Evolutionary conservation across 495 filamentous ascomycete species (phyloP), one percentile per base, ranked within the genome.

Genomic region (Penicillium pancosmium): DNA sequence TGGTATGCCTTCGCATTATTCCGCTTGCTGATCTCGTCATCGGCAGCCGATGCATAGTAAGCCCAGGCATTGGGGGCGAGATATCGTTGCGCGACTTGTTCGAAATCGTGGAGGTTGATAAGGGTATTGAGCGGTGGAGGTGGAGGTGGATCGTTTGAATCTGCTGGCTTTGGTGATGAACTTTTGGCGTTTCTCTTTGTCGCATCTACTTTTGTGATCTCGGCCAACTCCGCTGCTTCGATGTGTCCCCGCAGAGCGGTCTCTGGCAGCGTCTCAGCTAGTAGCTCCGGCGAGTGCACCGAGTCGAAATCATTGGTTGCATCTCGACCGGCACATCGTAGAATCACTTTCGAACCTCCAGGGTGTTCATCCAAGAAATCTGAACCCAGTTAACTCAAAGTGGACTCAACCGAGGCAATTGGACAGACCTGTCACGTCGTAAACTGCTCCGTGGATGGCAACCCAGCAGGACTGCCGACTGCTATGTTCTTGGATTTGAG

Each of bases 281-380:
- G 40, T 0, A 70, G 19, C 4, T 93, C 89, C 10, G 85, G 82
- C 18, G 91, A 84, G 67, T 96, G 91, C 58, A 93, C 89, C 1
- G 90, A 88, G 38, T 91, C 89, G 71, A 89, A 95, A 68, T 87
- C 91, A 54, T 87, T 86, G 4, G 91, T 93, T 7, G 91, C 91
- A 77, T 96, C 91, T 75, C 88, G 91, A 40, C 91, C 91, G 5
- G 91, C 91, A 75, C 90, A 91, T 66, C 90, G 90, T 54, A 96
- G 79, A 59, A 96, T 92, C 59, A 93, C 89, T 54, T 84, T 83
- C 36, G 80, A 76, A 1, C 92, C 92, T 11, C 92, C 92, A 3
- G 92, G 92, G 63, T 93, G 90, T 62, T 88, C 82, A 73, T 79
- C 65, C 9, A 74, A 40, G 52, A 83, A 72, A 6, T 68, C 71